phyloP scores from a whole-genome alignment of 1,139 yeast genomes.

The Hanseniaspora gamundiae region DNA sequence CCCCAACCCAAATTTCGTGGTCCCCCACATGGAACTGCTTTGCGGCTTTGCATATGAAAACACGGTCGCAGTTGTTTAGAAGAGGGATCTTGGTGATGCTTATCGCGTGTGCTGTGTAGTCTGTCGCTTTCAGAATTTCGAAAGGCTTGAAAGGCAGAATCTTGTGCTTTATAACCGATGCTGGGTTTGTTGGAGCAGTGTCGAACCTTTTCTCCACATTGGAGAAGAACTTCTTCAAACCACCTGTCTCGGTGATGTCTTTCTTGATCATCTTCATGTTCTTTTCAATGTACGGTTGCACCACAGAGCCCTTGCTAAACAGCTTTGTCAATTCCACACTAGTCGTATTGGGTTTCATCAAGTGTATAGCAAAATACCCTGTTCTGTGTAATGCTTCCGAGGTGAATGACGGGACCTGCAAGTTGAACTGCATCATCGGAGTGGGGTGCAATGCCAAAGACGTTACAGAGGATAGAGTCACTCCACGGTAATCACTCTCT shows the following conservation, averaged over 20 bases:
- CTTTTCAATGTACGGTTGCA: slow-evolving; percentile 6
- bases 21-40: slow-evolving; percentile 48
- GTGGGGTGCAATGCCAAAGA: slow-evolving; percentile 64
- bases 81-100: slow-evolving; percentile 37
- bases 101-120: slow-evolving; percentile 4
- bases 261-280: slow-evolving; percentile 11
- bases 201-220: slow-evolving; percentile 8
- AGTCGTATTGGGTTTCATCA: slow-evolving; percentile 44
- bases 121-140: slow-evolving; percentile 20
- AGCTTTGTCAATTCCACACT: slow-evolving; percentile 44
- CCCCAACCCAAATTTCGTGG: slow-evolving; percentile 83
- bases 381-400: slow-evolving; percentile 48
- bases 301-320: slow-evolving; percentile 45
- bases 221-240: slow-evolving; percentile 3
- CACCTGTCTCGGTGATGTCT: slow-evolving; percentile 4
- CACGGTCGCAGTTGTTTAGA: slow-evolving; percentile 44
- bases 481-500: slow-evolving; percentile 34
- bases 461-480: slow-evolving; percentile 72
- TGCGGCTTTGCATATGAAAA: slow-evolving; percentile 47
- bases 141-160: slow-evolving; percentile 21
- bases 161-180: slow-evolving; percentile 30
- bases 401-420: slow-evolving; percentile 74
- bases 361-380: slow-evolving; percentile 51
- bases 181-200: slow-evolving; percentile 10
- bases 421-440: slow-evolving; percentile 68